Evolutionary conservation across 306 rosid genomes (phyloP), one percentile per base, ranked within the genome.

Genomic region (Carpinus viminea): DNA sequence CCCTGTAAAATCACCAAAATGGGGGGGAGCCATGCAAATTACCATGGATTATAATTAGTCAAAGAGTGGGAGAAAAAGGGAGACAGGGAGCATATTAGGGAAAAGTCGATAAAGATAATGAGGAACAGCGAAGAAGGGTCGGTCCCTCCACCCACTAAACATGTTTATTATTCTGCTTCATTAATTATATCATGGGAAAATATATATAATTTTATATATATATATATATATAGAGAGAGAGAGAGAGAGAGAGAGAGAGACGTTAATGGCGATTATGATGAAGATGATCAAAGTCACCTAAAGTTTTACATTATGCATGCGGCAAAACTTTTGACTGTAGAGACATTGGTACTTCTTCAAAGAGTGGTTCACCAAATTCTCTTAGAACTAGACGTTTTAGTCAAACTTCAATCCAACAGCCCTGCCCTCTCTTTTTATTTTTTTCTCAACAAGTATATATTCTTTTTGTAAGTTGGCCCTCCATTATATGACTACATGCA

Each of bases 111-210:
- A 73, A 73, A 80, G 80, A 77, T 21, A 10, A 61, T 76, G 76
- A 5, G 45, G 45, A 85, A 79, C 70, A 87, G 84, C 82, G 88
- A 85, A 85, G 73, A 83, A 48, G 7, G 45, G 43, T 17, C 16
- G 93, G 90, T 47, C 92, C 97, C 93, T 76, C 89, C 81, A 85
- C 84, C 84, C 90, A 92, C 90, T 83, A 68, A 87, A 73, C 92
- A 85, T 75, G 85, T 57, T 85, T 76, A 80, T 78, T 88, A 31
- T 31, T 31, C 34, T 71, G 75, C 70, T 79, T 85, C 76, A 68
- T 81, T 75, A 79, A 24, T 24, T 24, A 24, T 24, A 24, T 24
- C 71, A 81, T 70, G n/a, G 76, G 72, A 46, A 60, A 46, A 70
- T 38, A 31, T 31, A 31, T 31, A 31, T 31, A 31, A 1, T 1